A percentile compares a stretch with the other conserved stretches of the same genome.
Conservation (phyloP, 768 basidiomycete species). For the Boletus pseudo-olivaceus region DNA sequence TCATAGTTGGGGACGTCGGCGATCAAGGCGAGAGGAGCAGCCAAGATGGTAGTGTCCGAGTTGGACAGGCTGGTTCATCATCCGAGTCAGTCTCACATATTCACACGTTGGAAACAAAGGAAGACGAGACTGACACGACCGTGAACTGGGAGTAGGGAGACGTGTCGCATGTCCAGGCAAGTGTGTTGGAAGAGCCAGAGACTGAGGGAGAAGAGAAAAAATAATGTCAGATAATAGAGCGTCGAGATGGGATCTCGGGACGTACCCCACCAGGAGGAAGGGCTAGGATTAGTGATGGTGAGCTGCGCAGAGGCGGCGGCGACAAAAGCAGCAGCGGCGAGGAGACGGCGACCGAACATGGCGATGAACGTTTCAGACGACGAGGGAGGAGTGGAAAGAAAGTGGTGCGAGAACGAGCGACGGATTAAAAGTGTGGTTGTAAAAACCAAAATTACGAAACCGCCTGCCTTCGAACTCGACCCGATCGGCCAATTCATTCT, state of each 20-base stretch:
- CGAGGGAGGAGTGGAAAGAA: conserved; percentile 7
- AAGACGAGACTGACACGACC: conserved; percentile 34
- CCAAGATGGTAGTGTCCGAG: conserved; percentile 38
- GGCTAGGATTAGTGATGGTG: conserved; percentile 42
- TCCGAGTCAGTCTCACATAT: conserved; percentile 3
- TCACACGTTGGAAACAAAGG: conserved; percentile 3
- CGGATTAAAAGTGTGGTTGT: conserved; percentile 5
- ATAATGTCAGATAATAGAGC: background rate
- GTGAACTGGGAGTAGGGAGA: conserved; percentile 43
- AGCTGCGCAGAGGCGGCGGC: conserved; percentile 38
- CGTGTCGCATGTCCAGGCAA: conserved; percentile 55
- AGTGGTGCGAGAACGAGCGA: conserved; percentile 26
- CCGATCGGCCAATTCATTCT: conserved; percentile 21
- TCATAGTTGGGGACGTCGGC: conserved; percentile 52
- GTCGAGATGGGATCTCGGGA: conserved; percentile 6
- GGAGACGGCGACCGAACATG: conserved; percentile 35
- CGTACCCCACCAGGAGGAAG: conserved; percentile 61
- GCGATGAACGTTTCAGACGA: background rate
- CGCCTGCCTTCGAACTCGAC: background rate
- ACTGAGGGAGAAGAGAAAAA: conserved; percentile 36
- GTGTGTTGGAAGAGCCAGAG: conserved; percentile 50
- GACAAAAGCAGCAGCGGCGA: conserved; percentile 38
- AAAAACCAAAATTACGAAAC: conserved; percentile 1
- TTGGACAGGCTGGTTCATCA: conserved; percentile 41
- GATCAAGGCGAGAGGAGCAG: conserved; percentile 40